A percentile compares a stretch with the other conserved stretches of the same genome.
phyloP scores from a whole-genome alignment of 148 eudicot genomes.

The Pouteria glomerata region DNA sequence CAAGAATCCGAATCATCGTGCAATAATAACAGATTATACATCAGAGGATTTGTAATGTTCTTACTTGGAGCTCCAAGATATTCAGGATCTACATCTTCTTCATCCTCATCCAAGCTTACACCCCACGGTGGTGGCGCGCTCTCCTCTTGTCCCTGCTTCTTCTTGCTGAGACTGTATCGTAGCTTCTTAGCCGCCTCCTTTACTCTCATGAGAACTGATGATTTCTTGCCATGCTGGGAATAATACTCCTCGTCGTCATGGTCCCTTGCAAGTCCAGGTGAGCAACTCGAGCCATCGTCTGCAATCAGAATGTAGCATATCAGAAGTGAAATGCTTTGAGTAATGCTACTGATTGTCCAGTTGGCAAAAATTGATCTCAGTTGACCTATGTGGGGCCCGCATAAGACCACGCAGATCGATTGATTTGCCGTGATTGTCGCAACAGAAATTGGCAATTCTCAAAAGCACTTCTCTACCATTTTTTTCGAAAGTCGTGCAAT shows the following conservation, averaged over 20 bases:
- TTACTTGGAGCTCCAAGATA: conserved; percentile 36
- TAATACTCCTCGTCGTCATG: conserved; percentile 47
- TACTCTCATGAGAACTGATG: conserved; percentile 53
- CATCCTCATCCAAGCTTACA: conserved; percentile 30
- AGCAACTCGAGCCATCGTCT: conserved; percentile 33
- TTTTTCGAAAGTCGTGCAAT: no score
- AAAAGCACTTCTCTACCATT: no score
- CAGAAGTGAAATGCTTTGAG: no score
- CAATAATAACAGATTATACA: no score
- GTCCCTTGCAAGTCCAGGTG: conserved; percentile 25
- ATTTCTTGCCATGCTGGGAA: conserved; percentile 36
- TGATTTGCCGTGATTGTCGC: no score
- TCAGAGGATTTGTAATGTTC: background rate
- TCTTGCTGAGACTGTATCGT: conserved; percentile 32
- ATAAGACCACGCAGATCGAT: no score
- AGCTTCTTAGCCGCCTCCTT: conserved; percentile 66
- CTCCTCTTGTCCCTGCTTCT: conserved; percentile 23
- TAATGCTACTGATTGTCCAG: no score
- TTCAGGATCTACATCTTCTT: conserved; percentile 31
- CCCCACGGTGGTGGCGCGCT: conserved; percentile 33
- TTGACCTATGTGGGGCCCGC: no score
- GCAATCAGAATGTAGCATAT: no score
- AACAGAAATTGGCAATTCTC: no score
- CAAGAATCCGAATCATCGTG: background rate
- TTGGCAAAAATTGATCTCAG: no score